phyloP scores from a whole-genome alignment of 2,329 filamentous ascomycete species.

The Trichoderma atroviride region DNA sequence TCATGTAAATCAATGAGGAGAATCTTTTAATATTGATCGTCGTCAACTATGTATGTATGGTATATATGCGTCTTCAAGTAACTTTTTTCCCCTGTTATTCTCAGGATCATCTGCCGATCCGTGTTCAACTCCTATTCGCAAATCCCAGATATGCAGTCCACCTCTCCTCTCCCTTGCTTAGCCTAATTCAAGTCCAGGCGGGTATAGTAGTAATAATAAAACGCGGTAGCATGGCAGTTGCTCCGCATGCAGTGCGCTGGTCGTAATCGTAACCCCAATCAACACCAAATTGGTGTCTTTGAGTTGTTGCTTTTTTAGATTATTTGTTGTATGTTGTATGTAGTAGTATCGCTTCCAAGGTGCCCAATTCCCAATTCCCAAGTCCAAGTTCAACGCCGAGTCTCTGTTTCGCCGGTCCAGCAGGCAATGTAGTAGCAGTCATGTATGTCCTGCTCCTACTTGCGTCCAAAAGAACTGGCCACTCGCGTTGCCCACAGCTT shows the following conservation, averaged over 20 bases:
- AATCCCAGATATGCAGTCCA: neutral
- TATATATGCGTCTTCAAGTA: neutral
- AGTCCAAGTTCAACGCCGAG: neutral
- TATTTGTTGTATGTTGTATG: neutral
- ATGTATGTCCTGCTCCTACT: constrained; percentile 27
- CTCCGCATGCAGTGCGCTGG: neutral
- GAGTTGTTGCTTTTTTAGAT: neutral
- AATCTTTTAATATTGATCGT: neutral
- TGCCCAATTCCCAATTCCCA: neutral
- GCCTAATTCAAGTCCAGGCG: neutral
- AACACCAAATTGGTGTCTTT: neutral
- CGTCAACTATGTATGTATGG: neutral
- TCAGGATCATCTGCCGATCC: neutral
- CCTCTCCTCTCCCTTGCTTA: neutral
- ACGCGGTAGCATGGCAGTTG: neutral
- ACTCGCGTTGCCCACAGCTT: constrained; percentile 41
- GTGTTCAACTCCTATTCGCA: neutral
- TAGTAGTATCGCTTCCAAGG: neutral
- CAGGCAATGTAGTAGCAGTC: neutral
- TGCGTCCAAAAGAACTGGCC: constrained; percentile 39
- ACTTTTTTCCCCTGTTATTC: neutral
- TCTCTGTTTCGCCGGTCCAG: neutral
- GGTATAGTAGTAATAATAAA: neutral
- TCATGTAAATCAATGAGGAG: neutral
- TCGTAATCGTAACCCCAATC: neutral